Evolutionary conservation across 331 rosid species (phyloP).

Genomic region (Rosa hybrid): DNA sequence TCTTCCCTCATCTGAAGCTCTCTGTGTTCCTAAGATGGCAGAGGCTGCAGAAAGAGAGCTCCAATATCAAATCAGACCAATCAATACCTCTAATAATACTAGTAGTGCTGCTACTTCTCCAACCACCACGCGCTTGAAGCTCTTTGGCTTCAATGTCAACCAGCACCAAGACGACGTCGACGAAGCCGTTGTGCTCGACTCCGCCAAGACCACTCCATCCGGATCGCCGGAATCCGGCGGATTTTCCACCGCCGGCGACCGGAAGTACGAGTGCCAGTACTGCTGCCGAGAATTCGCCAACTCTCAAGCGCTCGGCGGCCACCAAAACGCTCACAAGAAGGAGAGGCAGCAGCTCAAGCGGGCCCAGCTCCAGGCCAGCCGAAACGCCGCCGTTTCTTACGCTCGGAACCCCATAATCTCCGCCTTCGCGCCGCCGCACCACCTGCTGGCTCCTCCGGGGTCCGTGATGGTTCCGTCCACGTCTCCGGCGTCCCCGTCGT

Average conservation of each 20-base stretch:
- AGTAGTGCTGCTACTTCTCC: slow-evolving; percentile 32
- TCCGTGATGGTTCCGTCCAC: slow-evolving; percentile 44
- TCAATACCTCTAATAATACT: slow-evolving; percentile 12
- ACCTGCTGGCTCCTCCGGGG: slow-evolving; percentile 69
- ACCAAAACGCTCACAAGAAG: slow-evolving; percentile 98
- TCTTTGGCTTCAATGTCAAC: slow-evolving; percentile 69
- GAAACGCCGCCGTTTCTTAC: slow-evolving; percentile 85
- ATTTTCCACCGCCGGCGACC: slow-evolving; percentile 56
- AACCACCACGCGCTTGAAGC: slow-evolving; percentile 57
- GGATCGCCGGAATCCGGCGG: slow-evolving; percentile 64
- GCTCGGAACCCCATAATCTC: slow-evolving; percentile 84
- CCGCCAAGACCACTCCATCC: slow-evolving; percentile 65
- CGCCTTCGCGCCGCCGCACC: slow-evolving; percentile 82
- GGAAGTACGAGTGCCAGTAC: slow-evolving; percentile 95
- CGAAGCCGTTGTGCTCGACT: slow-evolving; percentile 31
- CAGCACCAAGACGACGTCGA: slow-evolving; percentile 56
- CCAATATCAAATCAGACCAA: slow-evolving; percentile 45
- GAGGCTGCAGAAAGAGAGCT: slow-evolving; percentile 35
- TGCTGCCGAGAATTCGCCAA: slow-evolving; percentile 92
- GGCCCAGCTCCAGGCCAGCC: slow-evolving; percentile 77
- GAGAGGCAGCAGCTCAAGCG: slow-evolving; percentile 95
- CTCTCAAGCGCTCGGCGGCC: slow-evolving; percentile 98
- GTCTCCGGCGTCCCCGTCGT: slow-evolving; percentile 37
- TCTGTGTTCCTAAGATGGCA: slow-evolving; percentile 34
- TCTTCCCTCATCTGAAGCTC: slow-evolving; percentile 11